A percentile compares a stretch with the other conserved stretches of the same genome.
phyloP scores from a whole-genome alignment of 495 filamentous ascomycete genomes.

The Elasticomyces elasticus region DNA sequence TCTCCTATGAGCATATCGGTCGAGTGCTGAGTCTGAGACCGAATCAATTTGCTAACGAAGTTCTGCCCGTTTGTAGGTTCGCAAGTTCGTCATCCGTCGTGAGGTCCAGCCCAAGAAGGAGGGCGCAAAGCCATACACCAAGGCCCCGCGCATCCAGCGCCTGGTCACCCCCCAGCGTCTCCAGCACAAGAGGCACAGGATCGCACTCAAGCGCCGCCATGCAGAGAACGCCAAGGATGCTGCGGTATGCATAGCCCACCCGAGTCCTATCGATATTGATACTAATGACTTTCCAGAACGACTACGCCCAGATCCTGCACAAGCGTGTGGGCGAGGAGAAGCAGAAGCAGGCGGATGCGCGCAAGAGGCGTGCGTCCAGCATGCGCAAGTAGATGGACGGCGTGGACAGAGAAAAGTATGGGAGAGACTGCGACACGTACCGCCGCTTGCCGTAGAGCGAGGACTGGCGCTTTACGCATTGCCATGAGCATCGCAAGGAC shows the following conservation, averaged over 20 bases:
- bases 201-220: conserved; percentile 94
- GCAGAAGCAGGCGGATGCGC: conserved; percentile 75
- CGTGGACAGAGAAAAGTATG: neutral
- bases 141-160: conserved; percentile 98
- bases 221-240: conserved; percentile 93
- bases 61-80: conserved; percentile 48
- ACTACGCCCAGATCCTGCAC: conserved; percentile 87
- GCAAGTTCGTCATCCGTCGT: conserved; percentile 98
- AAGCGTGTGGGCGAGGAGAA: conserved; percentile 94
- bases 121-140: conserved; percentile 96
- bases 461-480: conserved; percentile 3
- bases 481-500: conserved; percentile 10
- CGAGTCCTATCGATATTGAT: too few relatives aligned
- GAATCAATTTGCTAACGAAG: conserved; percentile 18
- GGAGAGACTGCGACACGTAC: neutral
- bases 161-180: conserved; percentile 98
- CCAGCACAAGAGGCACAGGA: conserved; percentile 96
- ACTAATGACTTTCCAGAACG: conserved; percentile 50
- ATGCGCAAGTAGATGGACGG: conserved; percentile 68
- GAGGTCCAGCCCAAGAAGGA: conserved; percentile 86
- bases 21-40: conserved; percentile 30
- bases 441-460: neutral
- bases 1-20: conserved; percentile 6
- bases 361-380: conserved; percentile 91
- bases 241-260: conserved; percentile 57